Evolutionary conservation across 495 filamentous ascomycete species (phyloP).

Genomic region (Talaromyces ruber): DNA sequence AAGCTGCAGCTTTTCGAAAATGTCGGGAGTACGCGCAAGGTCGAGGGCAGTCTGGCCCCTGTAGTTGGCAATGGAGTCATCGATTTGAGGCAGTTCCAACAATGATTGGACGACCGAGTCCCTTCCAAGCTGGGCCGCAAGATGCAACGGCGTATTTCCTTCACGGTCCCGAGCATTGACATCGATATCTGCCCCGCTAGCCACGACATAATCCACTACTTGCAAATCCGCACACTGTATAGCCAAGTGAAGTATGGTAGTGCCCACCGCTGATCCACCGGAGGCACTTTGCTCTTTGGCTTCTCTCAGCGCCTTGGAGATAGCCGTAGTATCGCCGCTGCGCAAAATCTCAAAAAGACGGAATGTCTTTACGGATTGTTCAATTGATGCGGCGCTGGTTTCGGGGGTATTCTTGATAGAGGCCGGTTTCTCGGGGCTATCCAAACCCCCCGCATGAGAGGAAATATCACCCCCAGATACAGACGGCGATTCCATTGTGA

Average conservation of each 20-base stretch:
- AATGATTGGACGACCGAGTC: constrained; percentile 69
- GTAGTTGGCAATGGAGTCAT: constrained; percentile 87
- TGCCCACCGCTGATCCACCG: constrained; percentile 56
- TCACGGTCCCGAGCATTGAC: constrained; percentile 86
- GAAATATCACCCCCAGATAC: constrained; percentile 22
- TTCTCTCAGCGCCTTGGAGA: constrained; percentile 80
- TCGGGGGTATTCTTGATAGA: constrained; percentile 24
- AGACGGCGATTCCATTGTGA: constrained; percentile 11
- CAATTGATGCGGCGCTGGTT: constrained; percentile 51
- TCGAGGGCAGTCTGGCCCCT: constrained; percentile 81
- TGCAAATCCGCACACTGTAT: constrained; percentile 93
- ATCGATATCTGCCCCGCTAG: constrained; percentile 57
- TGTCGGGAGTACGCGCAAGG: constrained; percentile 80
- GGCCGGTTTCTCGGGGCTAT: constrained; percentile 21
- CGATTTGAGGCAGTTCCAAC: constrained; percentile 69
- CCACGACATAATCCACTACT: constrained; percentile 94
- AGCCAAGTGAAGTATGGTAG: constrained; percentile 83
- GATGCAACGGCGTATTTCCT: constrained; percentile 87
- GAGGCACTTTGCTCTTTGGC: constrained; percentile 28
- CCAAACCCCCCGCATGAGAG: constrained; percentile 8
- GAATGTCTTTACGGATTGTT: constrained; percentile 91
- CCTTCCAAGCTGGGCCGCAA: constrained; percentile 77
- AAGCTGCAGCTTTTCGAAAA: constrained; percentile 92
- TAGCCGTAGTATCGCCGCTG: constrained; percentile 82
- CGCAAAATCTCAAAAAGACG: constrained; percentile 86